Evolutionary conservation across 371 early-diverging fungal species (phyloP), one percentile per base, ranked within the genome.

Genomic region (Syncephalis plumigaleata): DNA sequence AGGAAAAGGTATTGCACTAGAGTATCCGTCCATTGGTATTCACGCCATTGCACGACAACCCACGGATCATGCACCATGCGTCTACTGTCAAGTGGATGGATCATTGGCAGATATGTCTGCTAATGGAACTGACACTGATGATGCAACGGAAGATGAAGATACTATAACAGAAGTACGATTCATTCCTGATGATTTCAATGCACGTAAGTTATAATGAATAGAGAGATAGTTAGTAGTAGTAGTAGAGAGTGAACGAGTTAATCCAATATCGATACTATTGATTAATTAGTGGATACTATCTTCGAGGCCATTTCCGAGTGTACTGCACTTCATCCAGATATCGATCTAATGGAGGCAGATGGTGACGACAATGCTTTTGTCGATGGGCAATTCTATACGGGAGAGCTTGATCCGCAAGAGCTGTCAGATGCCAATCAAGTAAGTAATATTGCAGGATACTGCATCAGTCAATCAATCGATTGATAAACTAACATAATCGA

Each of bases 261-360:
- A 50, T 11, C 49, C 23, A 8, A 48, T 27, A 13, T 39, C 27
- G 17, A 9, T 31, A 49, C 23, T 44, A 26, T 22, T 21, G 2
- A 7, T 13, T 4, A 38, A n/a, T 17, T 45, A 54, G 54, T 54
- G 36, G 55, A 54, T 17, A 46, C 51, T 4, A 52, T 54, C 8
- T 54, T 51, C 47, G 52, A 54, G 36, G 55, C 50, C 7, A 36
- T 54, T 15, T 45, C 51, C 27, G 52, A 54, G 37, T 54, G 55
- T 22, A 45, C 55, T 8, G 52, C 52, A n/a, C 50, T 54, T 17
- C 51, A 54, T 47, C 55, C 55, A 8, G 55, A 54, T 39, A 31
- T 43, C 39, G 50, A 42, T n/a, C 36, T 36, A 15, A 44, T 47
- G 55, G 51, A 50, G 38, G 51, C 42, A 1, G 40, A 49, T 18